Evolutionary conservation across 495 filamentous ascomycete genomes (phyloP), one percentile per base, ranked within the genome.

Genomic region (Aspergillus sclerotiicarbonarius): DNA sequence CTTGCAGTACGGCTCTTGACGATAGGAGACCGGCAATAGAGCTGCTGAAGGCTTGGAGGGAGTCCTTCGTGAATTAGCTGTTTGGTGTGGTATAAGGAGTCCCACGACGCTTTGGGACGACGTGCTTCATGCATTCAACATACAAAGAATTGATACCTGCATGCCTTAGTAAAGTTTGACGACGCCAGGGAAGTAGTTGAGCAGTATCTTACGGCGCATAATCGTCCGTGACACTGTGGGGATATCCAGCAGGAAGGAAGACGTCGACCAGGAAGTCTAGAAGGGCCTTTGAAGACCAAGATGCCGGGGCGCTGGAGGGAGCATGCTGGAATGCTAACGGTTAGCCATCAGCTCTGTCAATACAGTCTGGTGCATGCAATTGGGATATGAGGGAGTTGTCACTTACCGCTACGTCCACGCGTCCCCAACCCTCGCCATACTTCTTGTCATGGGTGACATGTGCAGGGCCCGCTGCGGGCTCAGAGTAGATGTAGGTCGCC

Each of bases 241-340:
- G 94, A 77, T 90, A 98, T 33, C 94, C 93, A 9, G 89, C 86
- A 0, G 93, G 94, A n/a, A 98, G 79, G 71, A 98, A 98, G 48
- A 95, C 65, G 37, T 76, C 66, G 32, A 66, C 58, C 25, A 78
- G 63, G 18, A 63, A 63, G 45, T 58, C 55, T 33, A 65, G 32
- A n/a, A 76, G 60, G 16, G 70, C 61, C 43, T 58, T 65, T 13
- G 56, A n/a, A 35, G 71, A 73, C 73, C 71, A 74, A 54, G 65
- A 57, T 44, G 63, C 67, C 8, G 66, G 65, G 4, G 58, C 39
- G 18, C 48, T 31, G 8, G 57, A 41, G 41, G 67, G 31, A 45
- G 53, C 21, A 58, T 63, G 58, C 57, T 61, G 41, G 39, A 53
- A 47, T 9, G 37, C 13, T 4, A n/a, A 41, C 15, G 37, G 15